Evolutionary conservation across 1,284 basidiomycete species (phyloP).

Genomic region (Melampsora larici-populina): DNA sequence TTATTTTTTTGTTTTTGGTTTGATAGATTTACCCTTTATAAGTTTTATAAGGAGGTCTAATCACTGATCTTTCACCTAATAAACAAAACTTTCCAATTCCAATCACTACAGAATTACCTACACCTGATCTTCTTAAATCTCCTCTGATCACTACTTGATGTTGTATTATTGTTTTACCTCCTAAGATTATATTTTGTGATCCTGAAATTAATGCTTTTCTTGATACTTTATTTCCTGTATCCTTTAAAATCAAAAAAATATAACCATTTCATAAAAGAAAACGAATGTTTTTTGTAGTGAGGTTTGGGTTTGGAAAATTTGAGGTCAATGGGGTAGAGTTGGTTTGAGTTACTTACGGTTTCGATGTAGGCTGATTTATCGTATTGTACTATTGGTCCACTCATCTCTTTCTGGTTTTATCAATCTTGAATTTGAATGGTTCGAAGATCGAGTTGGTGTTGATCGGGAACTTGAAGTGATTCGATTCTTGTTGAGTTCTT

Average conservation of each 20-base stretch:
- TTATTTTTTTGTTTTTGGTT: neutral
- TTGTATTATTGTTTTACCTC: constrained; percentile 94
- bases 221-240: constrained; percentile 88
- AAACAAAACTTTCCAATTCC: constrained; percentile 87
- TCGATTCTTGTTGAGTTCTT: no score
- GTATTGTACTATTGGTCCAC: constrained; percentile 25
- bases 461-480: no score
- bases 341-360: constrained; percentile 5
- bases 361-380: constrained; percentile 36
- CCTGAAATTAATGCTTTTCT: constrained; percentile 88
- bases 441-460: neutral
- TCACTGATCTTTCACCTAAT: constrained; percentile 79
- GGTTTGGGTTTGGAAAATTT: neutral
- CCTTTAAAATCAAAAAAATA: no score
- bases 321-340: no score
- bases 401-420: no score
- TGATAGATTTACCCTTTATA: constrained; percentile 63
- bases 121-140: constrained; percentile 72
- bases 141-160: constrained; percentile 81
- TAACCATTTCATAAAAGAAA: no score
- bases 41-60: constrained; percentile 78
- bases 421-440: no score
- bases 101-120: constrained; percentile 86
- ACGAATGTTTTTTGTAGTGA: neutral
- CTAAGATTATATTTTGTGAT: constrained; percentile 92